Evolutionary conservation across 345 rosid genomes (phyloP), one percentile per base, ranked within the genome.

Genomic region (Citrus cavaleriei): DNA sequence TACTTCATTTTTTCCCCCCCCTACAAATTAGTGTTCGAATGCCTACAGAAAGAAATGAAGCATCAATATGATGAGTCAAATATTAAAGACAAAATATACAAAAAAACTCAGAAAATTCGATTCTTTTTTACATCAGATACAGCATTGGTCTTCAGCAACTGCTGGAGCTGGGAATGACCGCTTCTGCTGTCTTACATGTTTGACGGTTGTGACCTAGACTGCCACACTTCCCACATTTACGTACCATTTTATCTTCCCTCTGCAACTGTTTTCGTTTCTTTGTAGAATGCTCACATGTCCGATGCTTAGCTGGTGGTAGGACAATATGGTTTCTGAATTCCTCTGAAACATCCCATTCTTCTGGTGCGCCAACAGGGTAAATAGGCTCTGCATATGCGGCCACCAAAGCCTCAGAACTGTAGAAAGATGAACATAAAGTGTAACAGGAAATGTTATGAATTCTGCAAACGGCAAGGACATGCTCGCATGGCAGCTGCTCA

Each of bases 221-320:
- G 70, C 70, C 70, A 0, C 70, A 66, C 49, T n/a, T 66, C 49
- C 70, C 70, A 66, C 70, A 66, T 37, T 66, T 66, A 37, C 70
- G 49, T 10, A 21, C 70, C 1, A 6, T 37, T 66, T 66, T 66
- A 40, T 35, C 70, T 9, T 35, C 70, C 27, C 49, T 66, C 37
- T 66, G 49, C 70, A 66, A 35, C 70, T 21, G 46, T 35, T 37
- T 66, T 66, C 49, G 37, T 66, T 66, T 66, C 70, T 66, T 66
- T 40, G n/a, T 35, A 66, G 70, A 38, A 8, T 12, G 49, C 70
- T 66, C 70, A 21, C 70, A 35, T 66, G 49, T 35, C n/a, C 49
- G 70, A 21, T 8, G 70, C 49, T 66, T 66, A 21, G 25, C 24
- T 10, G 70, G 70, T 35, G 49, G 70, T 9, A 66, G 37, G 10